Conservation (phyloP, 2,329 filamentous ascomycete genomes). For the Byssoonygena ceratinophila region DNA sequence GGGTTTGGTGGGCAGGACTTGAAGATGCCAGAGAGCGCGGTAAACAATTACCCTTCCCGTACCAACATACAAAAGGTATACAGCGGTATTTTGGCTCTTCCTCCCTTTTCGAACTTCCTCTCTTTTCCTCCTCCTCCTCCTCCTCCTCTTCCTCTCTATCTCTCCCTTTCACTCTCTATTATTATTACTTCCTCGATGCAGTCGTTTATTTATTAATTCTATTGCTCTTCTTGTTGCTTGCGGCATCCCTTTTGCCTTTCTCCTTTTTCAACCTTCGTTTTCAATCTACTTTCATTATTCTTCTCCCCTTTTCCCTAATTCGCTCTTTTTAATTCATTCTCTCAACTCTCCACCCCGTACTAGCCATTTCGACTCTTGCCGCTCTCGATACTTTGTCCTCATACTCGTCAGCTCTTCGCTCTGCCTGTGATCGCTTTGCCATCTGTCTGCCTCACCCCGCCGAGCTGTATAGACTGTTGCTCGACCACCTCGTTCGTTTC, state of each 20-base stretch:
- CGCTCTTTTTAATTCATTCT: slow-evolving; percentile 10
- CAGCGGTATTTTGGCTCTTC: not conserved
- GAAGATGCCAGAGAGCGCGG: too few species aligned
- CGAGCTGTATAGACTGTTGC: not conserved
- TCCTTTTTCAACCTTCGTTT: slow-evolving; percentile 8
- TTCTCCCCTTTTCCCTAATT: slow-evolving; percentile 1
- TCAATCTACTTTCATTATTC: not conserved
- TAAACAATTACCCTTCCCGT: not conserved
- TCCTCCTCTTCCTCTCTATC: slow-evolving; percentile 9
- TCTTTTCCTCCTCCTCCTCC: slow-evolving; percentile 9
- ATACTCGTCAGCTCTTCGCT: not conserved
- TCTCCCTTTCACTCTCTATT: slow-evolving; percentile 8
- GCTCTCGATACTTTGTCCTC: not conserved
- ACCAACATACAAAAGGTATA: too few species aligned
- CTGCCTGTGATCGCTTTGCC: not conserved
- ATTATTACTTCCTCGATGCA: slow-evolving; percentile 17
- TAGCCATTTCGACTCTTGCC: not conserved
- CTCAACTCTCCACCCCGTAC: not conserved
- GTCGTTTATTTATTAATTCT: slow-evolving; percentile 12
- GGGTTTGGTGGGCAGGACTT: too few species aligned
- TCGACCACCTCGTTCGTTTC: not conserved
- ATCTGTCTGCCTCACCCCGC: not conserved
- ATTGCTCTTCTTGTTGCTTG: slow-evolving; percentile 7
- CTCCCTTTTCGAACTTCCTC: slow-evolving; percentile 12
- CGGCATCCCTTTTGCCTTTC: slow-evolving; percentile 10